Percentiles rank a stretch among this genome's conserved stretches.
Evolutionary conservation across 2,329 filamentous ascomycete species (phyloP).

Genomic region (Talaromyces sp.): DNA sequence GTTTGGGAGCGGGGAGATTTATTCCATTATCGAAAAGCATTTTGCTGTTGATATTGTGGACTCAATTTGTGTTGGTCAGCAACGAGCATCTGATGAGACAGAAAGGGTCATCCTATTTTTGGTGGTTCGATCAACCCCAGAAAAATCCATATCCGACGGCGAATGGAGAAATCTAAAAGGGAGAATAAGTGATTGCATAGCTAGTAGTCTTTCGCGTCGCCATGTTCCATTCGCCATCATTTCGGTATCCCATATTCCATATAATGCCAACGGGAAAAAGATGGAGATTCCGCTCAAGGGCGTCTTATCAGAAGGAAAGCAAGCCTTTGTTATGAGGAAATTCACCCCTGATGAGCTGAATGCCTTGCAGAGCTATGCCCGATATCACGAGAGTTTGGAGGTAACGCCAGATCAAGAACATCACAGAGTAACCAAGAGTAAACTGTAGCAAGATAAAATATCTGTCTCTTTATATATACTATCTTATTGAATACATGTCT

Average conservation of each 20-base stretch:
- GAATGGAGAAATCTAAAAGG: neutral
- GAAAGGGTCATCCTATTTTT: slow-evolving; percentile 3
- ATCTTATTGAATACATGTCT: too few relatives aligned
- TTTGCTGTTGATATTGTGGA: slow-evolving; percentile 24
- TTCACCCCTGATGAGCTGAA: neutral
- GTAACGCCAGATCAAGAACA: neutral
- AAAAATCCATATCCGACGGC: too few relatives aligned
- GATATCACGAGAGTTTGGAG: neutral
- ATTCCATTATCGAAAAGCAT: slow-evolving; percentile 43
- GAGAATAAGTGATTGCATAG: neutral
- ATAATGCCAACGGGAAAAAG: slow-evolving; percentile 7
- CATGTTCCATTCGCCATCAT: slow-evolving; percentile 5
- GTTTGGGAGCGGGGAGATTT: slow-evolving; percentile 46
- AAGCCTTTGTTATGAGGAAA: slow-evolving; percentile 3
- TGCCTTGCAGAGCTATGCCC: neutral
- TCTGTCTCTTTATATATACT: too few relatives aligned
- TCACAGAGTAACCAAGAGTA: neutral
- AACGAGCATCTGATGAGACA: neutral
- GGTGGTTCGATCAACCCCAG: neutral
- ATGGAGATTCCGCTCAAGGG: slow-evolving; percentile 6
- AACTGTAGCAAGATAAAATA: neutral
- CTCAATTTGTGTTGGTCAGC: slow-evolving; percentile 2
- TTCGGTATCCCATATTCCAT: slow-evolving; percentile 5
- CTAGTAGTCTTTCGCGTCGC: neutral
- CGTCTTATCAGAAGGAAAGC: slow-evolving; percentile 1